Percentiles rank a stretch among this genome's conserved stretches.
Evolutionary conservation across 345 rosid species (phyloP).

Genomic region (Eucalyptus erythrocorys): DNA sequence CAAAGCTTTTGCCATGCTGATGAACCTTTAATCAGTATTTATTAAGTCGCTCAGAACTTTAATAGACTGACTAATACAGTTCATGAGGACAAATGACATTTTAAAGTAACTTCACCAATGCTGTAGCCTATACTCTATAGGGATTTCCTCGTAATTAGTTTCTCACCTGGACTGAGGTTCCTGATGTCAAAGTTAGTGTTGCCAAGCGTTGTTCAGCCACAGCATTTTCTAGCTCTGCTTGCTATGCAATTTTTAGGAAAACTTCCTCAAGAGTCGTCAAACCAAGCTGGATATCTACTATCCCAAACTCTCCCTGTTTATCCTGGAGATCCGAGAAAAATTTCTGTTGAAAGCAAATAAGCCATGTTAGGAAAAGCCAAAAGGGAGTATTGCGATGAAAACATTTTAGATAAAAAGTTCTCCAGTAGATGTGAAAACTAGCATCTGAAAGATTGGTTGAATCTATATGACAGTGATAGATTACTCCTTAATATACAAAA

Average conservation of each 20-base stretch:
- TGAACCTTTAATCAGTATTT: neutral
- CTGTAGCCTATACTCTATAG: neutral
- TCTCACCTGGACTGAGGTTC: constrained; percentile 26
- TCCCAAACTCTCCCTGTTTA: constrained; percentile 47
- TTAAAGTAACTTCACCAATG: neutral
- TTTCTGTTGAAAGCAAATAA: constrained; percentile 8
- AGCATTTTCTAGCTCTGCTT: constrained; percentile 17
- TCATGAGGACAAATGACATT: neutral
- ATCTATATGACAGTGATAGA: neutral
- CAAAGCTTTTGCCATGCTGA: neutral
- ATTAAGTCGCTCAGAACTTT: neutral
- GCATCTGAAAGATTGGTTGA: neutral
- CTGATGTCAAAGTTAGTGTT: too few species aligned
- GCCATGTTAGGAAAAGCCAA: neutral
- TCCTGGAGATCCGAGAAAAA: constrained; percentile 73
- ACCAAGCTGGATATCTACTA: constrained; percentile 75
- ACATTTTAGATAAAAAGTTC: neutral
- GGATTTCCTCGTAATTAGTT: neutral
- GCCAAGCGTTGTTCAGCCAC: too few species aligned
- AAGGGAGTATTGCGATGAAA: neutral
- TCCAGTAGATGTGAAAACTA: neutral
- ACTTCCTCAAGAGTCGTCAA: constrained; percentile 91
- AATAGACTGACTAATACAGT: neutral
- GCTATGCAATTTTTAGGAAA: constrained; percentile 76
- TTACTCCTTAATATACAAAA: neutral